phyloP scores from a whole-genome alignment of 345 rosid genomes.

The Gossypium stocksii region DNA sequence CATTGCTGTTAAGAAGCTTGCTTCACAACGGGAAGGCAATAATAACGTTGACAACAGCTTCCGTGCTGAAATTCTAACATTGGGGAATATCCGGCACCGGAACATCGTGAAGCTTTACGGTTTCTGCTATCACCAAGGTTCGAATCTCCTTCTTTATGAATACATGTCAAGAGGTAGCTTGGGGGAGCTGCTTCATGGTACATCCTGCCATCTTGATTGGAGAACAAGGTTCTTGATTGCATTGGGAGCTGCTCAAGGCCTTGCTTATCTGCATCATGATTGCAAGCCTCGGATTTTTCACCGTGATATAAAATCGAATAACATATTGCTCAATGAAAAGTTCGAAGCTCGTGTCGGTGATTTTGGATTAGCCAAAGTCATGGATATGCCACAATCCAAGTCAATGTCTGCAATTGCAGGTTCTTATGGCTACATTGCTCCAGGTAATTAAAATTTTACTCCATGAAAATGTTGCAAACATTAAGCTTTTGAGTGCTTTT shows the following conservation, averaged over 20 bases:
- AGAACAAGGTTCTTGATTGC: slow-evolving; percentile 65
- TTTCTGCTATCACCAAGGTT: slow-evolving; percentile 77
- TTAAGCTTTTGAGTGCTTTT: background rate
- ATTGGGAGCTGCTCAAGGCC: slow-evolving; percentile 78
- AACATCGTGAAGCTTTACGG: slow-evolving; percentile 86
- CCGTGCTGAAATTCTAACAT: slow-evolving; percentile 70
- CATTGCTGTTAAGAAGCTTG: slow-evolving; percentile 78
- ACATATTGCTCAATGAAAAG: slow-evolving; percentile 69
- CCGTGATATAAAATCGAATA: slow-evolving; percentile 81
- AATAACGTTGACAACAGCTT: slow-evolving; percentile 72
- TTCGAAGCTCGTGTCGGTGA: slow-evolving; percentile 93
- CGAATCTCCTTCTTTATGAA: slow-evolving; percentile 75
- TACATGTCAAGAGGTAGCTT: slow-evolving; percentile 66
- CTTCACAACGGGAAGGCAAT: slow-evolving; percentile 63
- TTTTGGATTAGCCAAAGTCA: slow-evolving; percentile 83
- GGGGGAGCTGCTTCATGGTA: slow-evolving; percentile 69
- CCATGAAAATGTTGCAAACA: background rate
- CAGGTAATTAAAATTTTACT: slow-evolving; percentile 35
- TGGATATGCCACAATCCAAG: slow-evolving; percentile 83
- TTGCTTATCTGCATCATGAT: slow-evolving; percentile 82
- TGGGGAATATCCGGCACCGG: slow-evolving; percentile 80
- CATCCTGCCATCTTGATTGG: slow-evolving; percentile 61
- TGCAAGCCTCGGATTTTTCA: slow-evolving; percentile 89
- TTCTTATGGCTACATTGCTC: slow-evolving; percentile 96
- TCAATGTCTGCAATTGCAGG: slow-evolving; percentile 96